These are phyloP conservation scores for Rhizopogon roseolus DNA, from an alignment of 768 basidiomycete species.

Conservation along the genomic window DNA sequence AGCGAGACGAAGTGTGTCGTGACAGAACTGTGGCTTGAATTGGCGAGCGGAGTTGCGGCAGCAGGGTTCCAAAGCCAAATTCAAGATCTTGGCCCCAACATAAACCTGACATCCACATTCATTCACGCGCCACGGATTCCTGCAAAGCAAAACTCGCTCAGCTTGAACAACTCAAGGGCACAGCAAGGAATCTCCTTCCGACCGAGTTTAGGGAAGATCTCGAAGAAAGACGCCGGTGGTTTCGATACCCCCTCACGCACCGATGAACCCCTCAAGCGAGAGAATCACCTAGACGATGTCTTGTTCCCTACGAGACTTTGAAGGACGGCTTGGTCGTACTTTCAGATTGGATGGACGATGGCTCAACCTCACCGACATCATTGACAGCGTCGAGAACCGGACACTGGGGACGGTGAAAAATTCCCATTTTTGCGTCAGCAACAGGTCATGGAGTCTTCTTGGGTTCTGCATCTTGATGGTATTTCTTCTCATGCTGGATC, in stretches of 20 bases:
- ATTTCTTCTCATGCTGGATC: conserved; percentile 8
- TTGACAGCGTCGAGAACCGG: conserved; percentile 5
- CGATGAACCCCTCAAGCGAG: conserved; percentile 16
- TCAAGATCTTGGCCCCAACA: background rate
- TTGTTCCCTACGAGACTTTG: conserved; percentile 16
- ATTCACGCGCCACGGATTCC: background rate
- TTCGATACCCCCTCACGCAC: conserved; percentile 9
- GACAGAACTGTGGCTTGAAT: no score
- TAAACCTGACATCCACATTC: background rate
- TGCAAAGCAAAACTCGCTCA: background rate
- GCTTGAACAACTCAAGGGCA: background rate
- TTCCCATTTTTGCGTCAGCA: conserved; percentile 14
- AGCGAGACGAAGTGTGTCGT: no score
- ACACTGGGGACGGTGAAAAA: conserved; percentile 22
- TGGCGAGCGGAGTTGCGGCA: no score
- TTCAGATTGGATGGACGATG: background rate
- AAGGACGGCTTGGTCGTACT: background rate
- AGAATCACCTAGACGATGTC: no score
- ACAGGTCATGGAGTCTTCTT: conserved; percentile 16
- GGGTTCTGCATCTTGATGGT: conserved; percentile 19
- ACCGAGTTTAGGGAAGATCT: background rate
- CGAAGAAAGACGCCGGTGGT: background rate
- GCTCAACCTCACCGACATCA: conserved; percentile 6
- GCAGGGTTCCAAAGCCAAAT: no score
- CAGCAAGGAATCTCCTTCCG: background rate